Evolutionary conservation across 2,329 filamentous ascomycete species (phyloP), one percentile per base, ranked within the genome.

Genomic region (Chaetomiaceae sp.): DNA sequence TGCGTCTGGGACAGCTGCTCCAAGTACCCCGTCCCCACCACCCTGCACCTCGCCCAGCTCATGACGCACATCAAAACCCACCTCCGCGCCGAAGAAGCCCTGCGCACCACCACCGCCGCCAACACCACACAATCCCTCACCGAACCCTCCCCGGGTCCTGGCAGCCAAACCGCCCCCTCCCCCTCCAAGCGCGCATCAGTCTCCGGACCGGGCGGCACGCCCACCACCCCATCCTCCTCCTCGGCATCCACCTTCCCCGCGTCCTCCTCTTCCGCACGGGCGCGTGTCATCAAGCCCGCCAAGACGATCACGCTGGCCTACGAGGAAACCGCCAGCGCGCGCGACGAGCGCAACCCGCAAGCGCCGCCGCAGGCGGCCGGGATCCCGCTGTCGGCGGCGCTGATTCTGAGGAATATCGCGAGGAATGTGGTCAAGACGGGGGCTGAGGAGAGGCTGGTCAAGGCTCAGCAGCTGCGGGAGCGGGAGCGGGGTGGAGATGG

Each of bases 391-490:
- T 86, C 84, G 45, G 84, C 85, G 2, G 82, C 85, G 12, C 72
- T 91, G 22, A 84, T 93, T 29, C 73, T 93, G 37, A 78, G 87
- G 24, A 93, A 93, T 61, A 79, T 93, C 50, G 86, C 86, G 11
- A 75, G 74, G 53, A 86, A 84, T 57, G 69, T 81, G 15, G 67
- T 74, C 57, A 82, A 81, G 69, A 81, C 77, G 8, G 74, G 78
- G 42, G 70, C 73, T 1, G 73, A 82, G 58, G 76, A 79, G 54
- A 69, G 70, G 57, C 63, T 78, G 3, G 56, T 73, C 38, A 76
- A 76, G 59, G n/a, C n/a, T n/a, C n/a, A n/a, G n/a, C n/a, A n/a
- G n/a, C n/a, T n/a, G n/a, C n/a, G n/a, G n/a, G n/a, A n/a, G n/a
- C 18, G 30, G 26, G 7, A 18, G 38, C 30, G 24, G 19, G 18